These are phyloP conservation scores for Bonia amplexicaulis DNA, from an alignment of 176 grass and related monocot genomes.

Conservation along the genomic window DNA sequence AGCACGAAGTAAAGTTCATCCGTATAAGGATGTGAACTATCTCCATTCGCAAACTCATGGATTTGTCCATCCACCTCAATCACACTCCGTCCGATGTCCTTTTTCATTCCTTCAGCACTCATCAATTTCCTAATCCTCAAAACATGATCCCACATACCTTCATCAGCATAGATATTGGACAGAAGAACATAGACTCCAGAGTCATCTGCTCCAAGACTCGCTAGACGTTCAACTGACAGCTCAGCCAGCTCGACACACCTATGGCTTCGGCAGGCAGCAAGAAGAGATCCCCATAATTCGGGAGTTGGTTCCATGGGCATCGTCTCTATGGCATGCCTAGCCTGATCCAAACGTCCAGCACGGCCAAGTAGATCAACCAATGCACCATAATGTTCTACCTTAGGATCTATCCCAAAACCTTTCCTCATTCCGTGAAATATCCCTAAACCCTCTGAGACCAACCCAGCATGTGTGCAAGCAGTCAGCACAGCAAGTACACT, in stretches of 20 bases:
- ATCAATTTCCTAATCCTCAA: slow-evolving; percentile 52
- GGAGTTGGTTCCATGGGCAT: slow-evolving; percentile 57
- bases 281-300: slow-evolving; percentile 60
- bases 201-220: slow-evolving; percentile 54
- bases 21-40: slow-evolving; percentile 32
- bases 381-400: slow-evolving; percentile 62
- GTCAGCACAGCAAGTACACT: slow-evolving; percentile 49
- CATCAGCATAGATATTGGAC: slow-evolving; percentile 69
- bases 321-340: slow-evolving; percentile 47
- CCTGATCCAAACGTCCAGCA: slow-evolving; percentile 44
- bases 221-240: slow-evolving; percentile 46
- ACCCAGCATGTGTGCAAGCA: slow-evolving; percentile 58
- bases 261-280: slow-evolving; percentile 62
- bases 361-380: slow-evolving; percentile 69
- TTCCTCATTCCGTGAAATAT: slow-evolving; percentile 59
- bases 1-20: slow-evolving; percentile 46
- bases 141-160: slow-evolving; percentile 67
- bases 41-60: slow-evolving; percentile 63
- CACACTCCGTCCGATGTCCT: slow-evolving; percentile 51
- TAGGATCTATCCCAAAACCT: slow-evolving; percentile 46
- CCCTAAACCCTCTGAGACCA: slow-evolving; percentile 42
- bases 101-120: slow-evolving; percentile 50
- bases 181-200: slow-evolving; percentile 63
- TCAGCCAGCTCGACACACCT: slow-evolving; percentile 54
- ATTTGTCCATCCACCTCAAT: slow-evolving; percentile 59